These are phyloP conservation scores for Leishmania aethiopica DNA, from an alignment of 208 protist genomes.

Conservation along the genomic window DNA sequence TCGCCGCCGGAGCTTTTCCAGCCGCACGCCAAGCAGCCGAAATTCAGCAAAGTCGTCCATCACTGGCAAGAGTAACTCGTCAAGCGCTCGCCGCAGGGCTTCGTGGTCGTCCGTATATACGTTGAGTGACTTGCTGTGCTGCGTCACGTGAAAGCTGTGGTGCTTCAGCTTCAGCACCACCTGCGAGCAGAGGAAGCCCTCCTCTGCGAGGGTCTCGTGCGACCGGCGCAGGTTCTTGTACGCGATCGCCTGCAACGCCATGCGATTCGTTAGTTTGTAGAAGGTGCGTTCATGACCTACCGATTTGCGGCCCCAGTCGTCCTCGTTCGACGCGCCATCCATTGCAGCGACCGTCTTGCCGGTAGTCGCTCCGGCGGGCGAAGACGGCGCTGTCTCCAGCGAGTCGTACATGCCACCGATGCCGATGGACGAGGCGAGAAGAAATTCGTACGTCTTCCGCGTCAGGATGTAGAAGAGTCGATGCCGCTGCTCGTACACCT, in stretches of 20 bases:
- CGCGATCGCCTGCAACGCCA: slow-evolving; percentile 57
- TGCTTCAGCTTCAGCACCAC: slow-evolving; percentile 82
- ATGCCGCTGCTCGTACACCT: slow-evolving; percentile 60
- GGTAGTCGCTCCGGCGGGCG: neutral
- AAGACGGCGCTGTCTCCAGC: slow-evolving; percentile 1
- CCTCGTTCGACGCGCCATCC: slow-evolving; percentile 8
- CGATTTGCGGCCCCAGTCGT: slow-evolving; percentile 54
- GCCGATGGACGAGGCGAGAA: slow-evolving; percentile 55
- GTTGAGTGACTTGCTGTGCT: slow-evolving; percentile 60
- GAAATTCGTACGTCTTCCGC: slow-evolving; percentile 65
- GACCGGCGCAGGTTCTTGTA: slow-evolving; percentile 36
- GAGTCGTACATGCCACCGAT: slow-evolving; percentile 51
- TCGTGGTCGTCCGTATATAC: slow-evolving; percentile 47
- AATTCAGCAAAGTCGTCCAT: slow-evolving; percentile 49
- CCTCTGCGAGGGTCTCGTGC: slow-evolving; percentile 32
- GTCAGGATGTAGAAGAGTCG: slow-evolving; percentile 61
- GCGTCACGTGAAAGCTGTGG: slow-evolving; percentile 64
- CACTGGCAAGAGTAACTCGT: slow-evolving; percentile 66
- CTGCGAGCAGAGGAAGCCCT: slow-evolving; percentile 55
- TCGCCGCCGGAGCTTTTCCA: slow-evolving; percentile 51
- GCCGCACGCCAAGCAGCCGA: slow-evolving; percentile 76
- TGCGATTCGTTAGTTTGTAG: slow-evolving; percentile 30
- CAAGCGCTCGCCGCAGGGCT: slow-evolving; percentile 52
- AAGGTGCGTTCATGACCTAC: slow-evolving; percentile 82
- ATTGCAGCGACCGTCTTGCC: neutral